phyloP scores from a whole-genome alignment of 78 protist species.

The Dictyostelium purpureum region DNA sequence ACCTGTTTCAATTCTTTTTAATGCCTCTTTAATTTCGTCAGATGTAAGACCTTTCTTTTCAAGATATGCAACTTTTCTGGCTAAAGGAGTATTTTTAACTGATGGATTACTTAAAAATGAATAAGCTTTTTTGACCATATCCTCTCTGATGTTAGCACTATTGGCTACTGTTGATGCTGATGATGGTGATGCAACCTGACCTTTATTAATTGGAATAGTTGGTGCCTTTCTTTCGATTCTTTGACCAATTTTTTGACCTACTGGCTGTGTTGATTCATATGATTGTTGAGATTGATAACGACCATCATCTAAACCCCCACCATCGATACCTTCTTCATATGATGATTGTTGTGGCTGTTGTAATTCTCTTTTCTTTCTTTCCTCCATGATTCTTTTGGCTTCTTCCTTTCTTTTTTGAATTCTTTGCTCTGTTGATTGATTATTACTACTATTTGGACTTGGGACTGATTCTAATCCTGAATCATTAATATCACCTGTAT shows the following conservation, averaged over 20 bases:
- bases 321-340: conserved; percentile 12
- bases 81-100: conserved; percentile 61
- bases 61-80: conserved; percentile 61
- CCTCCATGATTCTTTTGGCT: conserved; percentile 70
- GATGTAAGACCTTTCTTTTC: conserved; percentile 63
- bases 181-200: not conserved
- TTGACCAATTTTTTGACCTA: not conserved
- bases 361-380: conserved; percentile 61
- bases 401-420: conserved; percentile 75
- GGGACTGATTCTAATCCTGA: no score
- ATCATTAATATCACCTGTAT: no score
- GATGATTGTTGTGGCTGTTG: conserved; percentile 17
- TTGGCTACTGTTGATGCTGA: not conserved
- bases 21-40: conserved; percentile 70
- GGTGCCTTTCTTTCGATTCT: not conserved
- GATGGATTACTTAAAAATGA: conserved; percentile 59
- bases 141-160: conserved; percentile 51
- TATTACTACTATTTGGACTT: not conserved
- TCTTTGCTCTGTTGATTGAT: conserved; percentile 47
- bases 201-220: not conserved
- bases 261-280: not conserved
- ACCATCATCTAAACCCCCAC: not conserved
- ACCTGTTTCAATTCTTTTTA: conserved; percentile 27
- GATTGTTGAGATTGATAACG: conserved; percentile 8
- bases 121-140: conserved; percentile 68